phyloP scores from a whole-genome alignment of 345 rosid species.

The Arabis hirsuta region DNA sequence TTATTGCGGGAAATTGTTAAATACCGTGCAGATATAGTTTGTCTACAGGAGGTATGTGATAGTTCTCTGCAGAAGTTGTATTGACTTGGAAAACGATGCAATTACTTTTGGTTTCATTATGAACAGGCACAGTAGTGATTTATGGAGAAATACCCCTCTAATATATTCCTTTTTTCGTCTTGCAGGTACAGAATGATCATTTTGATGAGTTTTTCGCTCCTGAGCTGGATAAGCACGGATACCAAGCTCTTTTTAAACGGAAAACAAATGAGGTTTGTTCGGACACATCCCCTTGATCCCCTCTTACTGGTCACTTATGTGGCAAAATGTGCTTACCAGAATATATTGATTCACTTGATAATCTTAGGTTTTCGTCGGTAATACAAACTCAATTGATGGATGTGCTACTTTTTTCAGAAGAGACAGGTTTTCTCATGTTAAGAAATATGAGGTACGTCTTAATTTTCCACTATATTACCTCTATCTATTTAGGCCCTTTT shows the following conservation, averaged over 20 bases:
- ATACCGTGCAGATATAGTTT: slow-evolving; percentile 92
- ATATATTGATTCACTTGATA: slow-evolving; percentile 16
- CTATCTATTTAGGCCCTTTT: slow-evolving; percentile 13
- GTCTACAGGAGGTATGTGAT: slow-evolving; percentile 85
- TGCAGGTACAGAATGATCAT: slow-evolving; percentile 94
- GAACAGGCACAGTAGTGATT: neutral
- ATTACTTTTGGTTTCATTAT: slow-evolving; percentile 9
- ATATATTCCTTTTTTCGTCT: slow-evolving; percentile 24
- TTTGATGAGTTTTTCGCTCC: slow-evolving; percentile 88
- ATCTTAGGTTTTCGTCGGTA: slow-evolving; percentile 74
- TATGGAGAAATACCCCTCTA: slow-evolving; percentile 3
- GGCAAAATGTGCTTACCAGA: slow-evolving; percentile 8
- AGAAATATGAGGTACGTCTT: slow-evolving; percentile 86
- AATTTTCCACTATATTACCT: slow-evolving; percentile 16
- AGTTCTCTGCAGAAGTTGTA: neutral
- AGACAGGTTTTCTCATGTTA: slow-evolving; percentile 95
- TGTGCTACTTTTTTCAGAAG: slow-evolving; percentile 96
- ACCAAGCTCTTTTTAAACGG: slow-evolving; percentile 85
- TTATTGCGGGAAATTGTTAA: slow-evolving; percentile 87
- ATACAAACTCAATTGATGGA: slow-evolving; percentile 69
- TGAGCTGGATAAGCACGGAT: slow-evolving; percentile 96
- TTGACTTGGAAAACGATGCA: neutral
- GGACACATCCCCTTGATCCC: slow-evolving; percentile 7
- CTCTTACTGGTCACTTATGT: slow-evolving; percentile 19
- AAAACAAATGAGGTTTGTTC: slow-evolving; percentile 83